Evolutionary conservation across 2,329 filamentous ascomycete genomes (phyloP), one percentile per base, ranked within the genome.

Genomic region (Neurospora crassa): DNA sequence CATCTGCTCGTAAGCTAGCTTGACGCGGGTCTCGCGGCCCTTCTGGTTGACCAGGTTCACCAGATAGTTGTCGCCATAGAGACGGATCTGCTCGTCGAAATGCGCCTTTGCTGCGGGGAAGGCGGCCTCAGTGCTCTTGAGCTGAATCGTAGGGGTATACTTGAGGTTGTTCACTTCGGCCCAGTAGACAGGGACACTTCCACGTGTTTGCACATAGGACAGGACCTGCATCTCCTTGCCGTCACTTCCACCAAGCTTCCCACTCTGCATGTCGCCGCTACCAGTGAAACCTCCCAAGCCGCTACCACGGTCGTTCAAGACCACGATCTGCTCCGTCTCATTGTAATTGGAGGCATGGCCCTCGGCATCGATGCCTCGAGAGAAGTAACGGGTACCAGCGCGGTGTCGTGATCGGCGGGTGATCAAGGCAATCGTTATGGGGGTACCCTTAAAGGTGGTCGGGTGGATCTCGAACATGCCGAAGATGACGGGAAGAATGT

Each of bases 341-440:
- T 99, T 99, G 86, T 95, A 99, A 80, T 99, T 99, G 75, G 96
- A 93, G n/a, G 96, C 96, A 79, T 98, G 90, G 34, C 96, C 96
- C 73, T 96, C 86, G 75, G 97, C 94, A 78, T 99, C 95, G 67
- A 98, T 89, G 69, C 96, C 96, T 74, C 96, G 90, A 2, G 96
- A 96, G 79, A 99, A 96, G 82, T 97, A 98, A 79, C 96, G 87
- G 18, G 96, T 98, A 67, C 96, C 96, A 43, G 91, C 94, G 73
- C 95, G 89, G 81, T 96, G 90, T 75, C 96, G 88, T 29, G 94
- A 97, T 76, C 96, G 89, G 73, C 96, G 88, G 37, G 95, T 97
- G 77, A 98, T 95, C 69, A 99, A 87, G 45, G 90, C 89, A 76
- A 98, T 89, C 24, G 94, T 97, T 74, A 99, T 84, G 14, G 92